Conservation (phyloP, 164 flowering plant genomes). For the Tetrastigma voinierianum region DNA sequence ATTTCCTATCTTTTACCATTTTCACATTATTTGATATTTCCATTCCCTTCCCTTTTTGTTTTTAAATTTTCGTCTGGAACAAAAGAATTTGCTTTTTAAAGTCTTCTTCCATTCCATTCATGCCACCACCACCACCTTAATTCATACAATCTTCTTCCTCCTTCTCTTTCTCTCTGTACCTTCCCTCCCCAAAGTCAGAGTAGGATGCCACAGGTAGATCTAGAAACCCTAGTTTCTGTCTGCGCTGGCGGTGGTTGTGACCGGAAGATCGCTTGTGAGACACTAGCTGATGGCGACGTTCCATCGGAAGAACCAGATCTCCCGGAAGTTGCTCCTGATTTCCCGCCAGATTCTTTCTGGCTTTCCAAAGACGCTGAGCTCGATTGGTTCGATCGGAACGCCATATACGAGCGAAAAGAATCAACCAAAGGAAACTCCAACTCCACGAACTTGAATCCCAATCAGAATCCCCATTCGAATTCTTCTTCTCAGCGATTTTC, state of each 20-base stretch:
- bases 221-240: slow-evolving; percentile 47
- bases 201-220: slow-evolving; percentile 61
- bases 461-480: slow-evolving; percentile 22
- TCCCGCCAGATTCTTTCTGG: slow-evolving; percentile 78
- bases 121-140: no score
- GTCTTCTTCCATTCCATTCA: no score
- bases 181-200: neutral
- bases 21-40: neutral
- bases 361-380: slow-evolving; percentile 68
- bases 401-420: slow-evolving; percentile 59
- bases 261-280: slow-evolving; percentile 60
- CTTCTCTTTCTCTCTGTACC: neutral
- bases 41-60: no score
- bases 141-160: neutral
- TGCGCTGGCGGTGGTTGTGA: slow-evolving; percentile 42
- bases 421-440: slow-evolving; percentile 43
- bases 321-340: slow-evolving; percentile 26
- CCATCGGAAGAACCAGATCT: neutral
- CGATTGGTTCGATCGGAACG: slow-evolving; percentile 79
- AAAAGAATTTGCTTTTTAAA: no score
- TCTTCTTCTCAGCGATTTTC: slow-evolving; percentile 51
- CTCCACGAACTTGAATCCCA: slow-evolving; percentile 22
- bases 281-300: slow-evolving; percentile 24
- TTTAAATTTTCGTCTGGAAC: no score
- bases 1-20: neutral